Evolutionary conservation across 257 asterid species (phyloP), one percentile per base, ranked within the genome.

Genomic region (Knoxia roxburghii): DNA sequence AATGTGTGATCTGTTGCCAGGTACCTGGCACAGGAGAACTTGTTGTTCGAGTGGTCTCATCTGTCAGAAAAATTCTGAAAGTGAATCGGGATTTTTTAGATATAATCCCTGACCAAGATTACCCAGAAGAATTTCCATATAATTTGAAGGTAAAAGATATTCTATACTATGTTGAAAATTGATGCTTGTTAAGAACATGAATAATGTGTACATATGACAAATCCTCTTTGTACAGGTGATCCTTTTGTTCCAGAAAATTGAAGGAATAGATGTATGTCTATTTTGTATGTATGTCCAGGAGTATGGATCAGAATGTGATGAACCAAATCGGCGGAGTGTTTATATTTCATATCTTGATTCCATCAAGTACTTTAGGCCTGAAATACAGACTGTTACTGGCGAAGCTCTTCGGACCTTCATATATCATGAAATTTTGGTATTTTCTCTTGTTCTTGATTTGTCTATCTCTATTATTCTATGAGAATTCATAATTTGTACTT

Each of bases 301-400:
- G 78, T 90, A 72, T 69, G 95, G 95, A 69, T 83, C 91, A 64
- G 91, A 86, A 55, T 90, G 97, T 59, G 79, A 75, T 48, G 69
- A 69, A 50, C 97, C 97, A n/a, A 90, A 90, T 76, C 81, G 78
- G 58, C 89, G 86, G 4, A 76, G 87, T 17, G 69, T 87, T 70
- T 90, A 87, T 71, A 82, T 90, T 60, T 90, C 97, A 0, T 87
- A 90, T 75, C 86, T 90, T 3, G 97, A 90, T 72, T 87, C 95
- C 0, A 90, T 90, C 20, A 90, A 84, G 78, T 81, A 86, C 72
- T 87, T 90, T 70, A 82, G 79, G 69, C 94, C 97, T 30, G 87
- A 87, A 23, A 68, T 83, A 56, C 78, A 70, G 79, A 76, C 85
- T 32, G 85, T 65, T 21, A 64, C 72, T 53, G 92, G 90, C 29